Percentiles rank a stretch among this genome's conserved stretches.
phyloP scores from a whole-genome alignment of 1,284 basidiomycete genomes.

The Fistulinella staudtii region DNA sequence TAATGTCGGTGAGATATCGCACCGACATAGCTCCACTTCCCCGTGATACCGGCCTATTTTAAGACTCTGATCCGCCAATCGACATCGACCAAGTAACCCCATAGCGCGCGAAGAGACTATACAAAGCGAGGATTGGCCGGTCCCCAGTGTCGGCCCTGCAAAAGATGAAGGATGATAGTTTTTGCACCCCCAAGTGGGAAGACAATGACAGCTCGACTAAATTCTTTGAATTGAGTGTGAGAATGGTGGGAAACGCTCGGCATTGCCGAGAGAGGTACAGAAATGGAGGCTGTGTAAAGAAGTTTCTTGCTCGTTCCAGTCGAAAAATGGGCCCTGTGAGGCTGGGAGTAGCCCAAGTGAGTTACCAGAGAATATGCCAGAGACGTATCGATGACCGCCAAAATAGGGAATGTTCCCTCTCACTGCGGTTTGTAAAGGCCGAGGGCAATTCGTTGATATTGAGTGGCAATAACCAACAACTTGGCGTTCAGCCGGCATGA shows the following conservation, averaged over 20 bases:
- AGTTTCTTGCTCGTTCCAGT: background rate
- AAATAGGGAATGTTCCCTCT: no score
- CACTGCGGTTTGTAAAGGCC: no score
- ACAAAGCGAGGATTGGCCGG: no score
- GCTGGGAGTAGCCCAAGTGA: no score
- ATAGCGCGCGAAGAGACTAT: background rate
- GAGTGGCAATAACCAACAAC: no score
- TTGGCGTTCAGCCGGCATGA: no score
- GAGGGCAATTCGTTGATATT: no score
- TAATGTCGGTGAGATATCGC: background rate
- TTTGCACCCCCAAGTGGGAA: background rate
- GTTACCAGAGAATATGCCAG: no score
- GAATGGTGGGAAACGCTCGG: background rate
- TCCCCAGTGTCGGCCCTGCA: background rate
- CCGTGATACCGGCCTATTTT: background rate
- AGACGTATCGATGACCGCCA: no score
- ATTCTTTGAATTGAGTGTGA: background rate
- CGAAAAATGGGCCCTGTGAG: background rate
- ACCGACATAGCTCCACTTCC: background rate
- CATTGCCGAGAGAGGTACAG: constrained; percentile 2
- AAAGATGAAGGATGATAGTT: background rate
- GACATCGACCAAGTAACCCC: background rate
- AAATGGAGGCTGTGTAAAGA: constrained; percentile 11
- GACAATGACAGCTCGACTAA: background rate
- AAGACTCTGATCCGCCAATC: background rate